Percentiles rank a stretch among this genome's conserved stretches.
Conservation (phyloP, 305 asterid genomes). For the Plantago rigida region DNA sequence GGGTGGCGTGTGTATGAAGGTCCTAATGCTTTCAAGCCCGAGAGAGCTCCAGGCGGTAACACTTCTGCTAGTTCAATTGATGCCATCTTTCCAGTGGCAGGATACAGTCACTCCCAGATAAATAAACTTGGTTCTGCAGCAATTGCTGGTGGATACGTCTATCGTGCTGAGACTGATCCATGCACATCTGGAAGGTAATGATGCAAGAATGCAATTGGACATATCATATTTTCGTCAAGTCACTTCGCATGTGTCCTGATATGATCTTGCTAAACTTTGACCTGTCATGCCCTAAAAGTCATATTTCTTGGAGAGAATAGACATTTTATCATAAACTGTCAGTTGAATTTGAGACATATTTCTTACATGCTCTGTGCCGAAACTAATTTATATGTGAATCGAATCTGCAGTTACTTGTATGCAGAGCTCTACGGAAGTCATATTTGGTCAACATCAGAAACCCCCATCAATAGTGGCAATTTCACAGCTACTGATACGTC, state of each 20-base stretch:
- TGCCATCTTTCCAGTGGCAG: conserved; percentile 69
- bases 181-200: conserved; percentile 84
- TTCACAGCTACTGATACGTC: conserved; percentile 49
- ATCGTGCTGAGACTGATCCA: conserved; percentile 75
- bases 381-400: conserved; percentile 20
- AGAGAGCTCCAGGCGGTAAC: conserved; percentile 51
- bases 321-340: too few relatives aligned
- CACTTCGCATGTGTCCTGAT: neutral
- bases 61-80: conserved; percentile 46
- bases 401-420: conserved; percentile 61
- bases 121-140: conserved; percentile 92
- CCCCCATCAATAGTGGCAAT: conserved; percentile 69
- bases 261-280: neutral
- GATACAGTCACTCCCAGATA: conserved; percentile 61
- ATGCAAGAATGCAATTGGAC: neutral
- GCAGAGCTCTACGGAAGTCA: conserved; percentile 72
- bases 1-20: conserved; percentile 92
- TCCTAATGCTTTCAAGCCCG: conserved; percentile 44
- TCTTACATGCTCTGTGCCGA: too few relatives aligned
- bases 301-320: too few relatives aligned
- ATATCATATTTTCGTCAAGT: neutral
- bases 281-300: too few relatives aligned
- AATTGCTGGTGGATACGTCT: conserved; percentile 73
- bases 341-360: too few relatives aligned
- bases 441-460: conserved; percentile 76